phyloP scores from a whole-genome alignment of 1,284 basidiomycete genomes.

The Quambalaria eucalypti region DNA sequence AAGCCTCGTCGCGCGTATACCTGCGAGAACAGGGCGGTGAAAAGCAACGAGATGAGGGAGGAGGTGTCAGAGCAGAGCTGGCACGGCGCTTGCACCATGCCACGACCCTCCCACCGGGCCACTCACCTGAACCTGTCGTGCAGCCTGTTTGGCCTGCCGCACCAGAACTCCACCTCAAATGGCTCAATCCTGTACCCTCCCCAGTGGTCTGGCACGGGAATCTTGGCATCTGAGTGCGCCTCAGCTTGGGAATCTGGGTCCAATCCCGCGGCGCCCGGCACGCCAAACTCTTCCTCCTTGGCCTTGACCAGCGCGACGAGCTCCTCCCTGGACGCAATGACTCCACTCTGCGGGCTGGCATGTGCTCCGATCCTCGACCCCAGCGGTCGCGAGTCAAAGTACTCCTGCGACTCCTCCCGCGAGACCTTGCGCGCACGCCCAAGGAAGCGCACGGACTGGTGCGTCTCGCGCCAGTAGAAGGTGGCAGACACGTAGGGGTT shows the following conservation, averaged over 20 bases:
- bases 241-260: constrained; percentile 32
- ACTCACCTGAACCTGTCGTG: constrained; percentile 40
- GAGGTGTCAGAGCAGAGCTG: neutral
- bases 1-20: constrained; percentile 21
- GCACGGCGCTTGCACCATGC: neutral
- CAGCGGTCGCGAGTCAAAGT: constrained; percentile 73
- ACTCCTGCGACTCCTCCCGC: constrained; percentile 65
- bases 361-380: constrained; percentile 82
- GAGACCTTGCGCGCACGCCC: constrained; percentile 72
- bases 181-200: constrained; percentile 91
- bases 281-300: constrained; percentile 58
- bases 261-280: constrained; percentile 46
- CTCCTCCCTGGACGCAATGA: constrained; percentile 60
- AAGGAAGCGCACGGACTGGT: constrained; percentile 71
- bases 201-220: constrained; percentile 86
- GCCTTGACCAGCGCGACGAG: constrained; percentile 59
- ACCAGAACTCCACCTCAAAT: constrained; percentile 56
- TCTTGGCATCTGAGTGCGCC: constrained; percentile 22
- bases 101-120: neutral
- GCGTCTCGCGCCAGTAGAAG: constrained; percentile 84
- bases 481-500: constrained; percentile 65
- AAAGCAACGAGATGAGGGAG: neutral
- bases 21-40: constrained; percentile 5
- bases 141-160: constrained; percentile 35
- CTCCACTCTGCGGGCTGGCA: constrained; percentile 72